Percentiles rank a stretch among this genome's conserved stretches.
Evolutionary conservation across 495 filamentous ascomycete genomes (phyloP).

Genomic region (Tuber melanosporum): DNA sequence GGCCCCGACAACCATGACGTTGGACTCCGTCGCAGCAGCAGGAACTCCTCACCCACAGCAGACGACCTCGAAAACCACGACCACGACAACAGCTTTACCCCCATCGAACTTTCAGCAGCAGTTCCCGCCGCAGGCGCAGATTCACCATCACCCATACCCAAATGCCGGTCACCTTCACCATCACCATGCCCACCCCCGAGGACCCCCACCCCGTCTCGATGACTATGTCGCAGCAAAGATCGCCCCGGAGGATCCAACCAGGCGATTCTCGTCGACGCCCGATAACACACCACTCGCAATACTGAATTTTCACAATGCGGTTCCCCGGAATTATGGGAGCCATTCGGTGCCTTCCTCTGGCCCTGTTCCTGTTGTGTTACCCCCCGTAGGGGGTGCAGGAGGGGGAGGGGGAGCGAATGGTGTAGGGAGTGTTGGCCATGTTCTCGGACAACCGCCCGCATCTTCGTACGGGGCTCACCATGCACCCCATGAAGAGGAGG

Average conservation of each 20-base stretch:
- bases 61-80: constrained; percentile 16
- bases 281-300: constrained; percentile 26
- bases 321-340: constrained; percentile 16
- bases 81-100: constrained; percentile 21
- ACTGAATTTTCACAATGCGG: constrained; percentile 38
- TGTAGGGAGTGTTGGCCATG: constrained; percentile 5
- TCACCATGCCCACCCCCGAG: constrained; percentile 8
- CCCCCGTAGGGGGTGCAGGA: constrained; percentile 12
- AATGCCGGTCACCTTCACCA: constrained; percentile 5
- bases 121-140: constrained; percentile 1
- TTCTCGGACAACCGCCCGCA: constrained; percentile 6
- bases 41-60: constrained; percentile 7
- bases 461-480: constrained; percentile 1
- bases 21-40: constrained; percentile 9
- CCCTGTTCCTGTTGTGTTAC: constrained; percentile 23
- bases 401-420: constrained; percentile 3
- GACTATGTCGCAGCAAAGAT: neutral
- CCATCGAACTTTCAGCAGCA: constrained; percentile 16
- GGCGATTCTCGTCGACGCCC: neutral
- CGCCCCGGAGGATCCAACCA: neutral
- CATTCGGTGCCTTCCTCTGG: constrained; percentile 11
- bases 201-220: constrained; percentile 5
- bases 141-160: constrained; percentile 1
- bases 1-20: constrained; percentile 10
- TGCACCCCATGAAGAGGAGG: neutral